Evolutionary conservation across 257 asterid species (phyloP).

Genomic region (Paraleonurus japonicus): DNA sequence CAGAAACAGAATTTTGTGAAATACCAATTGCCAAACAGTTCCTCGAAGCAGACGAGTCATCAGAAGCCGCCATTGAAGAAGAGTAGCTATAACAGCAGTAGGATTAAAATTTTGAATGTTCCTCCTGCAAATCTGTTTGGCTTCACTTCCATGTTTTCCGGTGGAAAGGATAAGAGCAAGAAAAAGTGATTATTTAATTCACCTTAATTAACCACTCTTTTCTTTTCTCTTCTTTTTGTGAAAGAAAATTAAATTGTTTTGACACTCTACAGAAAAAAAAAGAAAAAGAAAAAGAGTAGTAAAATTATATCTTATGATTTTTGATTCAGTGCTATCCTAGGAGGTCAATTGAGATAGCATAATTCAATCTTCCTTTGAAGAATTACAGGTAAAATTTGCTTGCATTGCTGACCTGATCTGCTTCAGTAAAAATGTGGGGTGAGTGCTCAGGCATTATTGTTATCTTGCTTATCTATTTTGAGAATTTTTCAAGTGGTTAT

Average conservation of each 20-base stretch:
- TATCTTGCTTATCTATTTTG: too few species aligned
- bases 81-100: constrained; percentile 44
- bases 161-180: constrained; percentile 52
- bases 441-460: too few species aligned
- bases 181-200: constrained; percentile 36
- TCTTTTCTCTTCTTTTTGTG: background rate
- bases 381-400: too few species aligned
- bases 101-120: constrained; percentile 61
- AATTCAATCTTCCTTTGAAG: too few species aligned
- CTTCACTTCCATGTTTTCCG: constrained; percentile 50
- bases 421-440: too few species aligned
- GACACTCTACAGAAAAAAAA: too few species aligned
- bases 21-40: constrained; percentile 23
- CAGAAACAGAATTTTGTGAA: constrained; percentile 41
- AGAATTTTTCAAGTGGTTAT: too few species aligned
- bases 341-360: too few species aligned
- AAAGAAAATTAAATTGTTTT: background rate
- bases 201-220: background rate
- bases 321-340: too few species aligned
- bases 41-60: constrained; percentile 37
- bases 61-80: constrained; percentile 80
- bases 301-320: too few species aligned
- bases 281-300: too few species aligned
- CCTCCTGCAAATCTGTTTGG: constrained; percentile 66
- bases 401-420: too few species aligned